Percentiles rank a stretch among this genome's conserved stretches.
phyloP scores from a whole-genome alignment of 2,329 filamentous ascomycete genomes.

The Phaeophleospora eucalypticola region DNA sequence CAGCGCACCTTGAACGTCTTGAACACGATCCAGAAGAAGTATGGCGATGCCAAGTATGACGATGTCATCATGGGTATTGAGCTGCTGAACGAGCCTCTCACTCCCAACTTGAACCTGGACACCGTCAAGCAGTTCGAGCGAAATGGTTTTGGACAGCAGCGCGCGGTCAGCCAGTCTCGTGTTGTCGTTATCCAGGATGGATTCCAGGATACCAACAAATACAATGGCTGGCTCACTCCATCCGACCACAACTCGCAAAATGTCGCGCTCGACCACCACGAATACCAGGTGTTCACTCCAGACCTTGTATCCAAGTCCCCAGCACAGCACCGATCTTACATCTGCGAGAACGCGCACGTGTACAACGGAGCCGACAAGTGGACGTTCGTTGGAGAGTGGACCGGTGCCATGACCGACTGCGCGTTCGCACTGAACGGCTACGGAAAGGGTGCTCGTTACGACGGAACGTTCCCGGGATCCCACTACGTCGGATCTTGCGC shows the following conservation, averaged over 20 bases:
- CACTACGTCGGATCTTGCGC: constrained; percentile 52
- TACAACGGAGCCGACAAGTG: constrained; percentile 58
- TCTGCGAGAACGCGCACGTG: constrained; percentile 51
- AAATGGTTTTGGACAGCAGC: constrained; percentile 47
- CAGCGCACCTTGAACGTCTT: constrained; percentile 54
- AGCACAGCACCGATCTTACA: constrained; percentile 51
- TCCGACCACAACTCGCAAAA: constrained; percentile 49
- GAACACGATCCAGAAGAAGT: constrained; percentile 55
- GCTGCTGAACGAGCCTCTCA: constrained; percentile 55
- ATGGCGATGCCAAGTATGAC: constrained; percentile 49
- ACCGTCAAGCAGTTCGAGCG: constrained; percentile 53
- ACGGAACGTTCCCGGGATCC: constrained; percentile 51
- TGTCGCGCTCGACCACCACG: constrained; percentile 63
- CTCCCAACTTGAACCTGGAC: constrained; percentile 44
- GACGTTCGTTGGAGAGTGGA: constrained; percentile 67
- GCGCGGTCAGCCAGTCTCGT: constrained; percentile 28
- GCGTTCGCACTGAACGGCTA: constrained; percentile 51
- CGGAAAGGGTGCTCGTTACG: constrained; percentile 57
- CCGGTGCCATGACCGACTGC: constrained; percentile 62
- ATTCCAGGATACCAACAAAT: constrained; percentile 51
- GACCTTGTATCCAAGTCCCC: constrained; percentile 48
- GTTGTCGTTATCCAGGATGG: constrained; percentile 57
- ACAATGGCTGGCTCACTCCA: constrained; percentile 58
- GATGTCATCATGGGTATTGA: constrained; percentile 58
- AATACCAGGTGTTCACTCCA: constrained; percentile 62